These are phyloP conservation scores for Novymonas esmeraldas DNA, from an alignment of 208 protist genomes.

Conservation along the genomic window DNA sequence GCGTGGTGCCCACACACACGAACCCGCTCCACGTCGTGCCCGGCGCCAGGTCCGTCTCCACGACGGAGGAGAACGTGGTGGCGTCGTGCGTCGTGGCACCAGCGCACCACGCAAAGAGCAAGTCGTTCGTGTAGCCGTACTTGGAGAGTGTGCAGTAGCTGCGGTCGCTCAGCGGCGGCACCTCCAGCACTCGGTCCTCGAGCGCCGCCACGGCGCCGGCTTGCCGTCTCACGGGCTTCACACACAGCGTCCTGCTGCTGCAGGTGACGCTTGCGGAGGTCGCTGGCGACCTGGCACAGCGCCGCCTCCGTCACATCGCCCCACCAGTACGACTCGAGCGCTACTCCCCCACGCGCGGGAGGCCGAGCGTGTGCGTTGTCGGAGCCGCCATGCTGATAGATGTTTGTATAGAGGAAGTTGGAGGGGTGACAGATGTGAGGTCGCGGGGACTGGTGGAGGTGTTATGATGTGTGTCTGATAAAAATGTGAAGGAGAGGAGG, in stretches of 20 bases:
- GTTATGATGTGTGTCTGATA: too few species aligned
- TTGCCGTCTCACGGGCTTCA: constrained; percentile 30
- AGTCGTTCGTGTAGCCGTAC: constrained; percentile 46
- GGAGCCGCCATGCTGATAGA: not conserved
- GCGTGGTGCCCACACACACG: constrained; percentile 27
- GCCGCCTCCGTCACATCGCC: constrained; percentile 54
- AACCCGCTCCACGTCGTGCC: constrained; percentile 46
- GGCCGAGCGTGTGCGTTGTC: constrained; percentile 70
- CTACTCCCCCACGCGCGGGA: constrained; percentile 83
- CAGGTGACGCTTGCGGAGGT: constrained; percentile 48
- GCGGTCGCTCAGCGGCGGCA: constrained; percentile 20
- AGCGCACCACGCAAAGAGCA: constrained; percentile 39
- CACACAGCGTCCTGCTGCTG: constrained; percentile 41
- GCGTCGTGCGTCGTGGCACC: not conserved
- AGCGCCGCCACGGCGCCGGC: constrained; percentile 8
- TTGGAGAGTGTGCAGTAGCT: constrained; percentile 28
- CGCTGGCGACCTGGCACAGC: constrained; percentile 38
- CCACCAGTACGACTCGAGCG: constrained; percentile 88
- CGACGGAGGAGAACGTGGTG: constrained; percentile 16
- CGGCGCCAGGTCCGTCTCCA: constrained; percentile 41
- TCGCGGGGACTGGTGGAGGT: not conserved
- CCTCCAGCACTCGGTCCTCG: constrained; percentile 24
- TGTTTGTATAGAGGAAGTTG: not conserved
- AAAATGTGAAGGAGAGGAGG: too few species aligned
- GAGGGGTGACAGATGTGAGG: not conserved